Percentiles rank a stretch among this genome's conserved stretches.
Evolutionary conservation across 2,329 filamentous ascomycete genomes (phyloP).

Genomic region (Penicillium nordicum): DNA sequence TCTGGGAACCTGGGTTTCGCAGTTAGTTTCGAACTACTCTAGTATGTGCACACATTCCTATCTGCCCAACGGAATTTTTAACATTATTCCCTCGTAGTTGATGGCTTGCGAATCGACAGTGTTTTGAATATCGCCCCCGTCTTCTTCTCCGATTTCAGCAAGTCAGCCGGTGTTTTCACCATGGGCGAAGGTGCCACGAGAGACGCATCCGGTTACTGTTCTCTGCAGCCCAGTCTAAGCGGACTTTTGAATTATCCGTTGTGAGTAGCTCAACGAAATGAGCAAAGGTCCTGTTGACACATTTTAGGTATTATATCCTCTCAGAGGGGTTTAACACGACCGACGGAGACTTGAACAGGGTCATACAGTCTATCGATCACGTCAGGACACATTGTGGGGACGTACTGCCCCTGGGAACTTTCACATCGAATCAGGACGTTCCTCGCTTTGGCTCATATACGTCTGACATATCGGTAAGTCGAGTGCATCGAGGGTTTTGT

Average conservation of each 20-base stretch:
- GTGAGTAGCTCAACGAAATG: conserved; percentile 1
- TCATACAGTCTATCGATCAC: conserved; percentile 11
- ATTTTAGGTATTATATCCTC: conserved; percentile 34
- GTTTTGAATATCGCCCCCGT: conserved; percentile 45
- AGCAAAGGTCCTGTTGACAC: not conserved
- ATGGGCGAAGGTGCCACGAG: conserved; percentile 47
- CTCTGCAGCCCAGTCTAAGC: conserved; percentile 41
- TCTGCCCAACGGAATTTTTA: not conserved
- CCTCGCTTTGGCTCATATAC: conserved; percentile 53
- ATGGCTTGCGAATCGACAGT: conserved; percentile 53
- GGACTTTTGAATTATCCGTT: conserved; percentile 49
- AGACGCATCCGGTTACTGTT: conserved; percentile 38
- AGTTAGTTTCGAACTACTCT: conserved; percentile 44
- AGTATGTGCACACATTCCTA: conserved; percentile 10
- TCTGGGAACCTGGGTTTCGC: conserved; percentile 41
- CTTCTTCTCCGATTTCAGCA: conserved; percentile 42
- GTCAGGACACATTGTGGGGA: conserved; percentile 24
- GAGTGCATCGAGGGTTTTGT: not conserved
- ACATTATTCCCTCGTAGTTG: conserved; percentile 25
- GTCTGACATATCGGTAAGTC: conserved; percentile 45
- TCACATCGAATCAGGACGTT: conserved; percentile 60
- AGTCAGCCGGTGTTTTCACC: conserved; percentile 42
- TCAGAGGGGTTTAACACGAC: conserved; percentile 33
- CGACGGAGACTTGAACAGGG: conserved; percentile 27
- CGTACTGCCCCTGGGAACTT: conserved; percentile 48